Evolutionary conservation across 1,284 basidiomycete genomes (phyloP).

Genomic region (Grifola frondosa): DNA sequence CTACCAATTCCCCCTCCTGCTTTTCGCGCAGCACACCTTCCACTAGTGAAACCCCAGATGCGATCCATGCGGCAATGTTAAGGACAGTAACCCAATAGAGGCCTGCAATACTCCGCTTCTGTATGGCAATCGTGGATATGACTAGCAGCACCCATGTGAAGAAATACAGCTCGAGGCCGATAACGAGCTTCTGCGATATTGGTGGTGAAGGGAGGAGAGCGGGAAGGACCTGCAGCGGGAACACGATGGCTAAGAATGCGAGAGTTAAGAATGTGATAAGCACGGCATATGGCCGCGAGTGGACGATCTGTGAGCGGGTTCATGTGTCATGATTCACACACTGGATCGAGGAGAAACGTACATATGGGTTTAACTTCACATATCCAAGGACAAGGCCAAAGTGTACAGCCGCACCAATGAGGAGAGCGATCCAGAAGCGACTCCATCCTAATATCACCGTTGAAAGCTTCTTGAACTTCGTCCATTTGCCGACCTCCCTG

Average conservation of each 20-base stretch:
- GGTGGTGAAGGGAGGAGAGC: slow-evolving; percentile 29
- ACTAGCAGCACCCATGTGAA: slow-evolving; percentile 61
- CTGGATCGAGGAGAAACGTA: slow-evolving; percentile 35
- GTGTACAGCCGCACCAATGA: slow-evolving; percentile 46
- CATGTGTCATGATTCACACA: neutral
- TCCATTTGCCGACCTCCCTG: slow-evolving; percentile 5
- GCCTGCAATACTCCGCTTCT: slow-evolving; percentile 46
- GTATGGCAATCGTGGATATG: slow-evolving; percentile 44
- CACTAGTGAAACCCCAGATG: slow-evolving; percentile 2
- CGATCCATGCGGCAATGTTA: slow-evolving; percentile 21
- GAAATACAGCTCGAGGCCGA: slow-evolving; percentile 36
- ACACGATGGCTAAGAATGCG: slow-evolving; percentile 46
- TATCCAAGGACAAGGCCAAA: slow-evolving; percentile 48
- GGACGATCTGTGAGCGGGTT: slow-evolving; percentile 47
- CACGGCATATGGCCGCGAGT: slow-evolving; percentile 56
- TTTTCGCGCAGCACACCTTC: slow-evolving; percentile 6
- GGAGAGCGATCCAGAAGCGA: slow-evolving; percentile 61
- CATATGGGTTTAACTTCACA: slow-evolving; percentile 60
- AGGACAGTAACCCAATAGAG: slow-evolving; percentile 49
- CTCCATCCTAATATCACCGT: slow-evolving; percentile 31
- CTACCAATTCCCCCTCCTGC: slow-evolving; percentile 2
- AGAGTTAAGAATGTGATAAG: slow-evolving; percentile 49
- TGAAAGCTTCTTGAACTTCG: slow-evolving; percentile 13
- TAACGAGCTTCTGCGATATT: slow-evolving; percentile 29
- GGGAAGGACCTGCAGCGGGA: slow-evolving; percentile 38